phyloP scores from a whole-genome alignment of 2,329 filamentous ascomycete genomes.

The Venturia pyrina region DNA sequence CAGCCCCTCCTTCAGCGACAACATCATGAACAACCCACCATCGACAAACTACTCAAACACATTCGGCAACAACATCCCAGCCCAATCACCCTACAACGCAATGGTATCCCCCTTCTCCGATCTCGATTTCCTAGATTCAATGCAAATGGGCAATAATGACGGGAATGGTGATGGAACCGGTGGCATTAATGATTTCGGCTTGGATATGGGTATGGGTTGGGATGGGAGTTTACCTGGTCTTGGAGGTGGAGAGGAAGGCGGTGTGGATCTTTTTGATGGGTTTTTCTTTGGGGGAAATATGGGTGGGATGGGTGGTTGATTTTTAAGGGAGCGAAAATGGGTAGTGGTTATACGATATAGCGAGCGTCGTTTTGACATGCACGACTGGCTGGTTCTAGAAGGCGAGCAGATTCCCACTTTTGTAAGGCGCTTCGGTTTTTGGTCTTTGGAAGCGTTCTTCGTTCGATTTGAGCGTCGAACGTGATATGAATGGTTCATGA shows the following conservation, averaged over 20 bases:
- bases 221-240: constrained; percentile 28
- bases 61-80: constrained; percentile 20
- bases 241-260: constrained; percentile 30
- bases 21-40: constrained; percentile 13
- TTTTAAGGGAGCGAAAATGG: not conserved
- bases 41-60: constrained; percentile 11
- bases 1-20: constrained; percentile 16
- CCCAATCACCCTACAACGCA: constrained; percentile 19
- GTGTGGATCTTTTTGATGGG: constrained; percentile 50
- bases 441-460: not conserved
- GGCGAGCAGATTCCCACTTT: not conserved
- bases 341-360: not conserved
- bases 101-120: constrained; percentile 31
- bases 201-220: constrained; percentile 39
- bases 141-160: constrained; percentile 24
- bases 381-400: not conserved
- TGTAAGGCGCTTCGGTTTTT: not conserved
- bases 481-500: not conserved
- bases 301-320: constrained; percentile 2
- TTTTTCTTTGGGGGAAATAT: constrained; percentile 56
- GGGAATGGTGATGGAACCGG: constrained; percentile 16
- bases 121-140: constrained; percentile 46
- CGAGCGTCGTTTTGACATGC: not conserved
- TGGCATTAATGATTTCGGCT: constrained; percentile 9
- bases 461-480: not conserved